Base-by-base conservation (phyloP, 2,329 filamentous ascomycete species). In the Stenocarpella maydis region DNA sequence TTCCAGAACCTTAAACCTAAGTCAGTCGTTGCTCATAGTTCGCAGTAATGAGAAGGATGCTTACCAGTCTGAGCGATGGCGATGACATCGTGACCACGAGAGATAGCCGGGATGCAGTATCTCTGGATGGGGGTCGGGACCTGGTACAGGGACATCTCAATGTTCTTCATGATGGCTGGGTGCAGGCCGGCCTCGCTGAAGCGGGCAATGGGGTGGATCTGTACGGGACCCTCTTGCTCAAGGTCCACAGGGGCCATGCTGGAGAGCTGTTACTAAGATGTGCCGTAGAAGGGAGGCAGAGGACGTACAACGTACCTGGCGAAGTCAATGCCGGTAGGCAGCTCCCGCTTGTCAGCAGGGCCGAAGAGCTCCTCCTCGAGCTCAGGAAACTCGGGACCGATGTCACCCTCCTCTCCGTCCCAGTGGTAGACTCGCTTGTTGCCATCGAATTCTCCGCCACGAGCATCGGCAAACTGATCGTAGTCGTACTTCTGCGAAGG, bases 31-130 rank as follows among this genome's bases (percentile, higher is more conserved):
- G 8, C 6, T 24, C 12, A 17, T 15, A 26, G 15, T 19, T 5
- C 14, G n/a, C 19, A 4, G 5, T 45, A 34, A 19, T 65, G 50
- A 66, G 17, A 34, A 15, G 19, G 39, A 19, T 19, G 14, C 37
- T 79, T 83, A 97, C 95, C 95, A 58, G 96, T 99, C 81, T 98
- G 95, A 10, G 96, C 94, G 75, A 96, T 89, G 3, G 91, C 95
- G 73, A 98, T 93, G 37, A 98, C 84, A 79, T 99, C 96, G 73
- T 92, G 84, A 1, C 92, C 92, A 61, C 87, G 83, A 26, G 92
- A 81, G 52, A 98, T 90, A 0, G 95, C 90, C 0, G 96, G 94
- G 37, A 98, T 88, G 5, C 90, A 90, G 78, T 93, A 98, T 24
- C 89, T 88, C 78, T 99, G 96, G 45, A 99, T 96, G 0, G 95